Conservation (phyloP, 805 yeast genomes). For the Ascoidea rubescens region DNA sequence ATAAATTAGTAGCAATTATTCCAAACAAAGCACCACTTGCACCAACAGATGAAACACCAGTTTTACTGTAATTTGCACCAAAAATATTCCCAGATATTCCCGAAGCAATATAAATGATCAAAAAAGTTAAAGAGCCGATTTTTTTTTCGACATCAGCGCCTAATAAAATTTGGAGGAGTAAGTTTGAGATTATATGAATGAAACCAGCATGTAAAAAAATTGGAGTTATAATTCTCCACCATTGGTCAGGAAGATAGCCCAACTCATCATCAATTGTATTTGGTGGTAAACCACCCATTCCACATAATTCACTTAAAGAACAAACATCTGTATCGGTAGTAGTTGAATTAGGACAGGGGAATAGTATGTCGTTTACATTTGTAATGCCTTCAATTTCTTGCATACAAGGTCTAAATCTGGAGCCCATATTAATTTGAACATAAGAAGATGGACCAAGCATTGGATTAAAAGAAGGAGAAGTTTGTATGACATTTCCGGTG, state of each 20-base stretch:
- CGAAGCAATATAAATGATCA: slow-evolving; percentile 39
- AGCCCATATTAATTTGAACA: slow-evolving; percentile 53
- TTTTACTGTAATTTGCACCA: slow-evolving; percentile 58
- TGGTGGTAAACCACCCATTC: slow-evolving; percentile 32
- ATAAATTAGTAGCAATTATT: slow-evolving; percentile 44
- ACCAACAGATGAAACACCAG: slow-evolving; percentile 54
- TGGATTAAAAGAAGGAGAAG: slow-evolving; percentile 61
- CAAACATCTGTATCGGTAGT: slow-evolving; percentile 40
- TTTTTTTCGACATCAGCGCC: slow-evolving; percentile 44
- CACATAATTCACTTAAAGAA: slow-evolving; percentile 42
- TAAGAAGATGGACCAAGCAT: slow-evolving; percentile 69
- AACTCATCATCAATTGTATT: slow-evolving; percentile 10
- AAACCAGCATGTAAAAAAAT: slow-evolving; percentile 66
- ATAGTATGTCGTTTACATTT: slow-evolving; percentile 26
- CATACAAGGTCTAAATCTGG: slow-evolving; percentile 64
- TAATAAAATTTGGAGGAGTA: slow-evolving; percentile 44
- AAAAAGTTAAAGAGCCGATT: slow-evolving; percentile 41
- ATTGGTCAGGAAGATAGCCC: slow-evolving; percentile 36
- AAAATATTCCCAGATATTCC: slow-evolving; percentile 57
- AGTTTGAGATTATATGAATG: slow-evolving; percentile 50
- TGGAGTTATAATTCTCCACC: slow-evolving; percentile 60
- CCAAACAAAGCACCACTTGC: slow-evolving; percentile 66
- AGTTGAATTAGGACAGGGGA: slow-evolving; percentile 64
- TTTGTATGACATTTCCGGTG: slow-evolving; percentile 54
- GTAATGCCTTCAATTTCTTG: slow-evolving; percentile 35